Evolutionary conservation across 306 rosid genomes (phyloP), one percentile per base, ranked within the genome.

Genomic region (Gillenia trifoliata): DNA sequence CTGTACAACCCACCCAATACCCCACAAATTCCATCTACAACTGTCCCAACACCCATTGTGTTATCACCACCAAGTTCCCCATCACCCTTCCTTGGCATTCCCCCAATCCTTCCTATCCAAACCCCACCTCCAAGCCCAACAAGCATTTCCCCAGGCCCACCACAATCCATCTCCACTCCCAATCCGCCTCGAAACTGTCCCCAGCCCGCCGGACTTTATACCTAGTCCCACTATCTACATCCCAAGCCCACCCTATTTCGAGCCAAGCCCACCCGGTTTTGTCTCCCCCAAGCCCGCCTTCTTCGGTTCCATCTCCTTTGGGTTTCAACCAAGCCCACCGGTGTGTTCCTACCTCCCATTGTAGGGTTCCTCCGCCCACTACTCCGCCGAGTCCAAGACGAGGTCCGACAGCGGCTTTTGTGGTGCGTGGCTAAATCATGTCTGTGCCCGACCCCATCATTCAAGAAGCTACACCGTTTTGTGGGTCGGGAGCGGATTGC

Each of bases 351-450:
- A 38, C 98, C 99, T 11, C 99, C 99, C 0, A 79, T 92, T 3
- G 89, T 94, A n/a, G n/a, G 29, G 92, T 49, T 77, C 99, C 99
- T 10, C 97, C 98, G 4, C 99, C 99, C 3, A 84, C 82, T 4
- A 88, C 67, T 30, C 96, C 91, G 0, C 99, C 93, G 0, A 86
- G 90, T 3, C 89, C 85, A 8, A 71, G 59, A 11, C 41, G 59
- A 0, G 87, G 83, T 19, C 90, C 93, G 0, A 68, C 25, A 54
- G 30, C 64, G 5, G 75, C 96, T 45, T 45, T 61, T 87, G 7
- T 94, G 99, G 99, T 94, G 99, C 63, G 99, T 94, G 77, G 99
- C 93, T 12, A 92, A 94, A 91, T 93, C 99, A n/a, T n/a, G 0
- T 70, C 99, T 8, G 99, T 92, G 57, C 99, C 99, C 0, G 99